Base-by-base conservation (phyloP, 371 early-diverging fungal genomes). In the Mucor ambiguus region DNA sequence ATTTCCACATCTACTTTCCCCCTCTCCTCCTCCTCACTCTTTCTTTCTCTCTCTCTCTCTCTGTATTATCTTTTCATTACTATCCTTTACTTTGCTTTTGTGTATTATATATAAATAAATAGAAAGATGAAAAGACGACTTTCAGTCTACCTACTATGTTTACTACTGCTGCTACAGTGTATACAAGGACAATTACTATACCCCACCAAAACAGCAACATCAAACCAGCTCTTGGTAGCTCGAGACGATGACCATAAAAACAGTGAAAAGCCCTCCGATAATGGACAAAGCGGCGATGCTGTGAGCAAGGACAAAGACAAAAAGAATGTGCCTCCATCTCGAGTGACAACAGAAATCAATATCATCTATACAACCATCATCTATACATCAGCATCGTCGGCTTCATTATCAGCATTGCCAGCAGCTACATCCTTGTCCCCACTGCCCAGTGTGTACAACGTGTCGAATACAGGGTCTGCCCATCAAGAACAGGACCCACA, bases 401-500 rank as follows among this genome's bases (percentile, higher is more conserved):
- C 52, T 5, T 10, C 24, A 28, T 0, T 28, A 28, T 52, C 52
- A 12, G 5, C 52, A 6, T 5, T 41, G 6, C 26, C 52, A 28
- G 52, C 52, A 26, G 46, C 46, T 46, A 28, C 52, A 10, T 52
- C 52, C 16, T 52, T 16, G 14, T 28, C 52, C 12, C 28, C 41
- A 41, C 10, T 58, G 11, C 67, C 63, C 14, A 44, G 14, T 18
- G 54, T 70, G n/a, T 66, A 66, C 14, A 70, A 54, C 38, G 55
- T 63, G 32, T 66, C 66, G 10, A 56, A 66, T 41, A 33, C 63
- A 37, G 65, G 58, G 0, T 29, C 52, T 18, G 57, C 49, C 4
- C 62, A 62, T 7, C 66, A 56, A 20, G 59, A 62, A 30, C 66
- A 70, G 29, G 58, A 66, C 4, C n/a, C 37, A 32, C 58, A 64